A percentile compares a stretch with the other conserved stretches of the same genome.
phyloP scores from a whole-genome alignment of 768 basidiomycete species.

The Coprinellus micaceus region DNA sequence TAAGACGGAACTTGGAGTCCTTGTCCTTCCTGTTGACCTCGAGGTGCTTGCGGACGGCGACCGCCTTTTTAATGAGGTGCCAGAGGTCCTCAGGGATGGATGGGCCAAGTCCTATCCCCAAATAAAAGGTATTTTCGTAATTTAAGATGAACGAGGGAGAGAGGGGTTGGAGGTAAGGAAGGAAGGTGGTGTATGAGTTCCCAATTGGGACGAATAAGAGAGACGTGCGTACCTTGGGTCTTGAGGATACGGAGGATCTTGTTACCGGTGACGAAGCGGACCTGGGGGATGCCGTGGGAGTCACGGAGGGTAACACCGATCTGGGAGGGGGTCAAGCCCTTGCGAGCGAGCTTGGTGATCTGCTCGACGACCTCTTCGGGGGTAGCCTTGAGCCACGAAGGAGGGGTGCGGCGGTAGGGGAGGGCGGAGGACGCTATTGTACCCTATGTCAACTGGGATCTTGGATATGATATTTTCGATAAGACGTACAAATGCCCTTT shows the following conservation, averaged over 20 bases:
- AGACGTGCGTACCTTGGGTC: conserved; percentile 67
- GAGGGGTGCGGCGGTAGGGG: conserved; percentile 93
- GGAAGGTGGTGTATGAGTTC: conserved; percentile 25
- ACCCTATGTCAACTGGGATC: neutral
- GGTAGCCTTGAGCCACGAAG: conserved; percentile 94
- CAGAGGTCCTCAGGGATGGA: conserved; percentile 98
- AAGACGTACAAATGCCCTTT: conserved; percentile 93
- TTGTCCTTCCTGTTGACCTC: conserved; percentile 98
- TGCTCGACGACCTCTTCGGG: conserved; percentile 94
- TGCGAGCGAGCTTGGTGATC: conserved; percentile 95
- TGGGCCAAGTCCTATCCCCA: conserved; percentile 87
- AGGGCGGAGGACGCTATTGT: conserved; percentile 91
- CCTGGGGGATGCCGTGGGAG: conserved; percentile 97
- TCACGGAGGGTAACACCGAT: conserved; percentile 98
- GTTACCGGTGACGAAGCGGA: conserved; percentile 98
- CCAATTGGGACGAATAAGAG: neutral
- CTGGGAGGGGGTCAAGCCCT: conserved; percentile 96
- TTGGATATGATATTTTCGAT: conserved; percentile 7
- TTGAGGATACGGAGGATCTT: conserved; percentile 99
- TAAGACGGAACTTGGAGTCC: conserved; percentile 93
- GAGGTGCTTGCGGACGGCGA: conserved; percentile 97
- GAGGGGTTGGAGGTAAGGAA: conserved; percentile 14
- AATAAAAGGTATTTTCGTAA: conserved; percentile 42
- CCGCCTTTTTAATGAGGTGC: conserved; percentile 99
- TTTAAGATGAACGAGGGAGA: conserved; percentile 12